A percentile compares a stretch with the other conserved stretches of the same genome.
Evolutionary conservation across 176 grass and related monocot species (phyloP).

Genomic region (Triticum timopheevii): DNA sequence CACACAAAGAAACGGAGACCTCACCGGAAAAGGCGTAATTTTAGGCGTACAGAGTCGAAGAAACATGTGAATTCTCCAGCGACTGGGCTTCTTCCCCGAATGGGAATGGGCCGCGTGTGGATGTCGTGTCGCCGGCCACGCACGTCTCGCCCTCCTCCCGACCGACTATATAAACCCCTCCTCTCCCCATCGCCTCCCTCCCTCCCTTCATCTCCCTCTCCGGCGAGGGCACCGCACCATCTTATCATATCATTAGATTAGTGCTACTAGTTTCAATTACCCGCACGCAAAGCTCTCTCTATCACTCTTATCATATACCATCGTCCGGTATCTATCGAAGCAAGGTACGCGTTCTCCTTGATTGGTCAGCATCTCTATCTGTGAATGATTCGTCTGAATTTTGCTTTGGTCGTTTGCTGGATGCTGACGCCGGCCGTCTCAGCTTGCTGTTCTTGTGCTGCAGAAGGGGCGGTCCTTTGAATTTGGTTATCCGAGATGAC

Average conservation of each 20-base stretch:
- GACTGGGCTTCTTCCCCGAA: not conserved
- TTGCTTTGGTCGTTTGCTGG: not conserved
- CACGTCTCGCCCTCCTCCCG: conserved; percentile 2
- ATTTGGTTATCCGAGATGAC: conserved; percentile 43
- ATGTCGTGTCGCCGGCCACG: not conserved
- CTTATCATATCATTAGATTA: not conserved
- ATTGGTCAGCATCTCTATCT: not conserved
- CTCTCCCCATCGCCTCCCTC: no score
- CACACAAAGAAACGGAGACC: not conserved
- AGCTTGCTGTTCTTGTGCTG: not conserved
- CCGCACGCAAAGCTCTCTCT: not conserved
- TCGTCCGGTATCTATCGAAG: not conserved
- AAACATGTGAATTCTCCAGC: not conserved
- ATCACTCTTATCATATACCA: not conserved
- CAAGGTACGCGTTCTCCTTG: not conserved
- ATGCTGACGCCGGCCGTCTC: not conserved
- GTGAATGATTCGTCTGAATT: not conserved
- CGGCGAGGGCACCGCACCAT: not conserved
- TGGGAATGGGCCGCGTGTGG: not conserved
- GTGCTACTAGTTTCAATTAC: not conserved
- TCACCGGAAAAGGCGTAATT: not conserved
- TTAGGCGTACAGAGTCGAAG: not conserved
- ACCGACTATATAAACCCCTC: conserved; percentile 39
- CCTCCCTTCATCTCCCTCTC: not conserved
- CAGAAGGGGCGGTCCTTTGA: not conserved